These are phyloP conservation scores for Collybia mongolica DNA, from an alignment of 768 basidiomycete genomes.

Conservation along the genomic window DNA sequence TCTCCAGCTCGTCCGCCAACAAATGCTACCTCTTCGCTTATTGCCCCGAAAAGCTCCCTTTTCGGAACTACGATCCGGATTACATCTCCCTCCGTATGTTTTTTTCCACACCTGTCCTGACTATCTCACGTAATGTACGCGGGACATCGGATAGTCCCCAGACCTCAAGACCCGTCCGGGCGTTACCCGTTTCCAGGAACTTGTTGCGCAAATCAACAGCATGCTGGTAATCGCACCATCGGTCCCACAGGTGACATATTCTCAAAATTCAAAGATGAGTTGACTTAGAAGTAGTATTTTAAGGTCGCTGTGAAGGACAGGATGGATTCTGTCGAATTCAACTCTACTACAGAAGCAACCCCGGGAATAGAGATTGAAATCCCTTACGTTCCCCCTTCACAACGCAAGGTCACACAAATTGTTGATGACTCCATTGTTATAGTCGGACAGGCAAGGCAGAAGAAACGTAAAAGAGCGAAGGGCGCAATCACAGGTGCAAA, in stretches of 20 bases:
- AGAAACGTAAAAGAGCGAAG: conserved; percentile 62
- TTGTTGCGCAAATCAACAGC: conserved; percentile 67
- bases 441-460: conserved; percentile 62
- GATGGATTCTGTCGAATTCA: conserved; percentile 10
- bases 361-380: conserved; percentile 62
- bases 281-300: neutral
- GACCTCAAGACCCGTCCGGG: neutral
- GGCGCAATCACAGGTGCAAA: conserved; percentile 12
- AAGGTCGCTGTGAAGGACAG: conserved; percentile 9
- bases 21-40: conserved; percentile 10
- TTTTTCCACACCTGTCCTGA: neutral
- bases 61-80: conserved; percentile 35
- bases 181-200: conserved; percentile 41
- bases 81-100: conserved; percentile 9
- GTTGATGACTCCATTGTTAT: conserved; percentile 69
- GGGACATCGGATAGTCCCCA: conserved; percentile 4
- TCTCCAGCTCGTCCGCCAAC: conserved; percentile 8
- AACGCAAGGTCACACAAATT: conserved; percentile 38
- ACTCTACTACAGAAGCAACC: conserved; percentile 9
- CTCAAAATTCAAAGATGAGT: neutral
- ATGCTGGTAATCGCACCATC: conserved; percentile 60
- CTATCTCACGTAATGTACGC: neutral
- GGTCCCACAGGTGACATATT: conserved; percentile 34
- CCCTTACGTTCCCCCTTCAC: conserved; percentile 71
- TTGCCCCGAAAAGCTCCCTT: conserved; percentile 40